Evolutionary conservation across 139 green algal species (phyloP), one percentile per base, ranked within the genome.

Genomic region (Pseudopediastrum boryanum): DNA sequence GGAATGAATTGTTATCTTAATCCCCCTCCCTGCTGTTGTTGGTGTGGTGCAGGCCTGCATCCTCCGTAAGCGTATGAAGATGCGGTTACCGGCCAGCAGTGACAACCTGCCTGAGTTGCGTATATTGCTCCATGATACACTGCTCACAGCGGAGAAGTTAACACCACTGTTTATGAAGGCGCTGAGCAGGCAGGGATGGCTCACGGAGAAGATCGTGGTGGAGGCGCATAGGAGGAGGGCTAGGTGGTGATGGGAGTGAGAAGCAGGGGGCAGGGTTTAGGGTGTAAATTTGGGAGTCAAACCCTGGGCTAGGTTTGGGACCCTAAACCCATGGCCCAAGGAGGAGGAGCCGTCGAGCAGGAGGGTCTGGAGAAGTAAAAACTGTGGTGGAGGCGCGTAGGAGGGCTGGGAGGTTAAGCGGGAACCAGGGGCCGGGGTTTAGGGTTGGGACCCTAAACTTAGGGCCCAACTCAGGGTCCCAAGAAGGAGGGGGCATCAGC

Each of bases 301-400:
- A n/a, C n/a, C n/a, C n/a, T n/a, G n/a, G n/a, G n/a, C n/a, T n/a
- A n/a, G n/a, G n/a, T n/a, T n/a, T n/a, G n/a, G n/a, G n/a, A n/a
- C n/a, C n/a, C n/a, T n/a, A n/a, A n/a, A n/a, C n/a, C n/a, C n/a
- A n/a, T n/a, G n/a, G n/a, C n/a, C n/a, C n/a, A n/a, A n/a, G n/a
- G n/a, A n/a, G n/a, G n/a, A n/a, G n/a, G n/a, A n/a, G n/a, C n/a
- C n/a, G n/a, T n/a, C n/a, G n/a, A n/a, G n/a, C n/a, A n/a, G n/a
- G n/a, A n/a, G n/a, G n/a, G n/a, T n/a, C n/a, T n/a, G n/a, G n/a
- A n/a, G n/a, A n/a, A n/a, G n/a, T n/a, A n/a, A 89, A 89, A 39
- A 83, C 89, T 35, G 85, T 90, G 61, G 79, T 90, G 41, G 85
- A 90, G 73, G 76, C 83, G 19, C 78, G 85, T 46, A 56, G 77